Conservation (phyloP, 2,329 filamentous ascomycete species). For the Cercospora nicotianae region DNA sequence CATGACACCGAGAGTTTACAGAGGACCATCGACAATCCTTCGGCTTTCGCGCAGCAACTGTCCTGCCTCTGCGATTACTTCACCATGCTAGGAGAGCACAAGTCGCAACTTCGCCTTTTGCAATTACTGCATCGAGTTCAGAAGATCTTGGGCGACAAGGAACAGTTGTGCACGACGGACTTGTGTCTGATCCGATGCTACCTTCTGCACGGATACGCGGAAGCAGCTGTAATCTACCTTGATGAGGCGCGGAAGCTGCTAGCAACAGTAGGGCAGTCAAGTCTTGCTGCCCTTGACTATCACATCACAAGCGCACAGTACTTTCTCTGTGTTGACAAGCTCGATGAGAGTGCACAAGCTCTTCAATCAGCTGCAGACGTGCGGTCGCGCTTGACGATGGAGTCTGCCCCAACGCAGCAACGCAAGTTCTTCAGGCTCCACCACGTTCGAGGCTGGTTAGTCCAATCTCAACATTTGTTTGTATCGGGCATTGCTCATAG, state of each 20-base stretch:
- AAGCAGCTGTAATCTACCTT: conserved; percentile 59
- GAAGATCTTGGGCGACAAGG: neutral
- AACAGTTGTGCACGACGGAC: conserved; percentile 31
- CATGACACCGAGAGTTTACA: conserved; percentile 43
- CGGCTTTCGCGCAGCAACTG: conserved; percentile 53
- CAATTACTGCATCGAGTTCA: conserved; percentile 18
- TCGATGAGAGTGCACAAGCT: conserved; percentile 20
- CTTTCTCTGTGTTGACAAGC: conserved; percentile 26
- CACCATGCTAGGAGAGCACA: conserved; percentile 57
- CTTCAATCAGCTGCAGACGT: conserved; percentile 25
- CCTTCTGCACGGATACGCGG: conserved; percentile 60
- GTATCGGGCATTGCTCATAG: conserved; percentile 22
- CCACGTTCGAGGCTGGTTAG: conserved; percentile 34
- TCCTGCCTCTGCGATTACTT: conserved; percentile 58
- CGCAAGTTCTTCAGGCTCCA: conserved; percentile 29
- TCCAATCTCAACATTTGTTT: conserved; percentile 30
- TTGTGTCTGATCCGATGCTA: conserved; percentile 55
- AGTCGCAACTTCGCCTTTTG: conserved; percentile 28
- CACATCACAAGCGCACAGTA: conserved; percentile 28
- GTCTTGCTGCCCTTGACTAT: conserved; percentile 49
- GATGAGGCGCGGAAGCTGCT: conserved; percentile 57
- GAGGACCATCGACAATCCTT: conserved; percentile 52
- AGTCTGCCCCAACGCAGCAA: conserved; percentile 24
- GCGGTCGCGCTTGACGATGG: conserved; percentile 21
- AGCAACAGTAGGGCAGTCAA: conserved; percentile 43